Evolutionary conservation across 1,284 basidiomycete species (phyloP).

Genomic region (Pseudozyma thailandica): DNA sequence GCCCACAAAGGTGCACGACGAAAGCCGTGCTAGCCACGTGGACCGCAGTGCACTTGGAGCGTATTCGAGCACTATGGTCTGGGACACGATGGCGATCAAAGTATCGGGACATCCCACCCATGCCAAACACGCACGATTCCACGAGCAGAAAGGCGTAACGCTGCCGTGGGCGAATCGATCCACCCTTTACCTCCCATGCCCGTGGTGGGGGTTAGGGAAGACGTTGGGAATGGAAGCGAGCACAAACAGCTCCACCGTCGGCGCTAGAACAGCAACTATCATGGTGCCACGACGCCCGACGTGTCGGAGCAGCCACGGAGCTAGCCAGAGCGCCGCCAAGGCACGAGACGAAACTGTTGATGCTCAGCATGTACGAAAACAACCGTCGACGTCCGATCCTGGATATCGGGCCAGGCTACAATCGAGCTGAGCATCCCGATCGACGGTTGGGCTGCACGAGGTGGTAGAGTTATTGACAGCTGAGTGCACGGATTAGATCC

Average conservation of each 20-base stretch:
- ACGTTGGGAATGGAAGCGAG: background rate
- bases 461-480: constrained; percentile 8
- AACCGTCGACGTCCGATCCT: constrained; percentile 5
- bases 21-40: constrained; percentile 5
- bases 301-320: constrained; percentile 1
- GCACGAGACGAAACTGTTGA: constrained; percentile 4
- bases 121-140: constrained; percentile 5
- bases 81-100: constrained; percentile 1
- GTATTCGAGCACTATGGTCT: constrained; percentile 1
- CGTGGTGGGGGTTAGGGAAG: background rate
- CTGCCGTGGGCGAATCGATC: background rate
- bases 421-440: background rate
- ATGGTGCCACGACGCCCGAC: background rate
- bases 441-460: background rate
- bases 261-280: constrained; percentile 1
- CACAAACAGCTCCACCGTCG: background rate
- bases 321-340: background rate
- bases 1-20: constrained; percentile 1
- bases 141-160: constrained; percentile 2
- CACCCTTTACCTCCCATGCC: background rate
- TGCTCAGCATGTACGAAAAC: constrained; percentile 10
- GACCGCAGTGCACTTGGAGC: background rate
- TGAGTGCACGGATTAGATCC: constrained; percentile 6
- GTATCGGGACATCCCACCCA: constrained; percentile 2
- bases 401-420: constrained; percentile 3